phyloP scores from a whole-genome alignment of 768 basidiomycete species.

The Cystofilobasidium capitatum region DNA sequence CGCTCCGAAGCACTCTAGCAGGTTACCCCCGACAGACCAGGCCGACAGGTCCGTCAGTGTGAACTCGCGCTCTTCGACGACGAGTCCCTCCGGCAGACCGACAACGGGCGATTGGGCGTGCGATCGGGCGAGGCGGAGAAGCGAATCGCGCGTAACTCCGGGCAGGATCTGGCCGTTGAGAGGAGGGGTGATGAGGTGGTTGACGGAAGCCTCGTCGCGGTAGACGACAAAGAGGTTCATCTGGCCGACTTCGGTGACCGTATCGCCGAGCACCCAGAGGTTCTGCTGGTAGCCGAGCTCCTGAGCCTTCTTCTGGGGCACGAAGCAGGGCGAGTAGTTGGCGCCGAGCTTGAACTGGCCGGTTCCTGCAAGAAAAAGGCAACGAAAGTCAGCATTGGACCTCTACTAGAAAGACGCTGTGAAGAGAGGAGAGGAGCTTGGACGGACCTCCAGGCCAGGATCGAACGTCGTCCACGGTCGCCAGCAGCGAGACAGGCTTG shows the following conservation, averaged over 20 bases:
- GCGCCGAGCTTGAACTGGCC: conserved; percentile 32
- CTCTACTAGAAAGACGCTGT: neutral
- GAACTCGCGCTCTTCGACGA: conserved; percentile 53
- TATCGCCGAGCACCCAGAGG: conserved; percentile 48
- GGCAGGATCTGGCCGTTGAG: conserved; percentile 25
- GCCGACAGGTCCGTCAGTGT: conserved; percentile 50
- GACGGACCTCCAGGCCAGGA: conserved; percentile 79
- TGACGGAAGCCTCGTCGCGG: conserved; percentile 8
- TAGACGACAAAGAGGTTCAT: conserved; percentile 44
- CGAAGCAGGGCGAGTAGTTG: conserved; percentile 32
- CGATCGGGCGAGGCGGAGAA: conserved; percentile 58
- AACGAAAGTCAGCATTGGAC: neutral
- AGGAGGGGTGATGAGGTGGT: conserved; percentile 20
- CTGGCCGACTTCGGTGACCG: conserved; percentile 52
- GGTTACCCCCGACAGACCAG: conserved; percentile 49
- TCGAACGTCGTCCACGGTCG: conserved; percentile 68
- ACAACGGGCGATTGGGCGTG: conserved; percentile 44
- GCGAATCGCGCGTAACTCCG: conserved; percentile 32
- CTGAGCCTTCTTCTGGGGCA: conserved; percentile 26
- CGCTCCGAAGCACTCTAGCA: conserved; percentile 74
- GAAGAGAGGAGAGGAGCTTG: conserved; percentile 1
- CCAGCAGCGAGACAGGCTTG: conserved; percentile 30
- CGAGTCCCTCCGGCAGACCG: conserved; percentile 43
- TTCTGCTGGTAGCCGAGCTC: conserved; percentile 31
- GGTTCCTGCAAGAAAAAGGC: neutral